Evolutionary conservation across 371 early-diverging fungal species (phyloP), one percentile per base, ranked within the genome.

Genomic region (Mortierella sp.): DNA sequence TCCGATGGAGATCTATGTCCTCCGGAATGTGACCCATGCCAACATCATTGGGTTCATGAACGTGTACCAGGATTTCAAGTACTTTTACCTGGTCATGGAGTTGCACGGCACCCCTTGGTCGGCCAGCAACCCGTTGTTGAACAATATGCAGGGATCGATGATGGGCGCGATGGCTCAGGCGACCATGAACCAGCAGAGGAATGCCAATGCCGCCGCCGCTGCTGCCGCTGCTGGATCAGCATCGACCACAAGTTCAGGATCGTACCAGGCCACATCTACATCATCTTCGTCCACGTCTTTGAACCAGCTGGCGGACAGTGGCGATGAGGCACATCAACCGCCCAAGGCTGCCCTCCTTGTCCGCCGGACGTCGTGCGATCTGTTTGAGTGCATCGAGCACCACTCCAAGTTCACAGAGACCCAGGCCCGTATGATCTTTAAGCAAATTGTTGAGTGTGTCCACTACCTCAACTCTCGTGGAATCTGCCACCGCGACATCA

Each of bases 321-420:
- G 67, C 11, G 76, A 76, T 6, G 74, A 61, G 34, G 16, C 61
- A 0, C 37, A 61, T 10, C 61, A 76, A 13, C 75, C 76, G 2
- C 84, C 80, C 40, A 79, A 76, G 66, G 68, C 86, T 0, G 77
- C 87, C 40, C 70, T 86, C 2, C 79, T 89, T 68, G 87, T 86
- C 45, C 87, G 91, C 52, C 86, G 90, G 26, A 89, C 89, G 0
- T 90, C 90, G 4, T 90, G 91, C 53, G 96, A 96, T 77, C 83
- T 96, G 65, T 96, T 96, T 80, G 96, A 96, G 85, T 94, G 93
- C 77, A 94, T 95, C 63, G 94, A 94, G 75, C 89, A 88, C 34
- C 92, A 92, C 82, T 87, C 80, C 58, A 89, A 85, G 68, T 88
- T 95, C 55, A 85, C 90, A 67, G 96, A 96, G 81, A 80, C 86